These are phyloP conservation scores for Crucibulum laeve DNA, from an alignment of 768 basidiomycete genomes.

Conservation along the genomic window DNA sequence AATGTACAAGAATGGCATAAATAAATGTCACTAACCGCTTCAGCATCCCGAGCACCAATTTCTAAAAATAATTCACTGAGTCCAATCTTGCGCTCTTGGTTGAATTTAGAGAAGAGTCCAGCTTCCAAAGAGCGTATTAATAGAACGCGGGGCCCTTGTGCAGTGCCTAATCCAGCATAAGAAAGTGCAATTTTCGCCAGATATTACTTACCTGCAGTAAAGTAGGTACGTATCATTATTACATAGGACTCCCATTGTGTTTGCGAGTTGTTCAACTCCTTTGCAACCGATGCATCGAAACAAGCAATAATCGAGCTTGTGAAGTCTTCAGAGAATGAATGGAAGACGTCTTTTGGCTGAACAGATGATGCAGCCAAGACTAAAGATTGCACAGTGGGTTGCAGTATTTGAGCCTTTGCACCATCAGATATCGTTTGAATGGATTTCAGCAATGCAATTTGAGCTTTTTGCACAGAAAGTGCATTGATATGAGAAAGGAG, in stretches of 20 bases:
- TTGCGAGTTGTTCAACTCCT: conserved; percentile 39
- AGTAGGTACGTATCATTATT: conserved; percentile 35
- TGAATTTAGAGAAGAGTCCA: conserved; percentile 54
- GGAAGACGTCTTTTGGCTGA: conserved; percentile 11
- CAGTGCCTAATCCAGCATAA: conserved; percentile 27
- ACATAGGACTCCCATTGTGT: conserved; percentile 51
- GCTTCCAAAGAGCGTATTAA: conserved; percentile 43
- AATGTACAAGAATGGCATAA: conserved; percentile 1
- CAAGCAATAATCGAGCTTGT: conserved; percentile 39
- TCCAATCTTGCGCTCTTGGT: conserved; percentile 46
- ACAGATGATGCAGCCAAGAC: conserved; percentile 13
- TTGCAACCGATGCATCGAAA: conserved; percentile 44
- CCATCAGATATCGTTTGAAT: conserved; percentile 43
- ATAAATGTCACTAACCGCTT: conserved; percentile 35
- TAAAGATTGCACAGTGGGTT: conserved; percentile 50
- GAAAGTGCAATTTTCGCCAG: neutral
- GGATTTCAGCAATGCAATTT: conserved; percentile 48
- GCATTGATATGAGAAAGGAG: conserved; percentile 75
- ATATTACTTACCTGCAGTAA: conserved; percentile 40
- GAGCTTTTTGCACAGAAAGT: conserved; percentile 42
- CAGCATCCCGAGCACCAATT: conserved; percentile 39
- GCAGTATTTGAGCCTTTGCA: conserved; percentile 46
- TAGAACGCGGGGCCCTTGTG: conserved; percentile 30
- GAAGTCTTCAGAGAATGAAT: conserved; percentile 25
- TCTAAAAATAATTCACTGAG: conserved; percentile 56